Evolutionary conservation across 2,329 filamentous ascomycete genomes (phyloP).

Genomic region (Elsinoe fawcettii): DNA sequence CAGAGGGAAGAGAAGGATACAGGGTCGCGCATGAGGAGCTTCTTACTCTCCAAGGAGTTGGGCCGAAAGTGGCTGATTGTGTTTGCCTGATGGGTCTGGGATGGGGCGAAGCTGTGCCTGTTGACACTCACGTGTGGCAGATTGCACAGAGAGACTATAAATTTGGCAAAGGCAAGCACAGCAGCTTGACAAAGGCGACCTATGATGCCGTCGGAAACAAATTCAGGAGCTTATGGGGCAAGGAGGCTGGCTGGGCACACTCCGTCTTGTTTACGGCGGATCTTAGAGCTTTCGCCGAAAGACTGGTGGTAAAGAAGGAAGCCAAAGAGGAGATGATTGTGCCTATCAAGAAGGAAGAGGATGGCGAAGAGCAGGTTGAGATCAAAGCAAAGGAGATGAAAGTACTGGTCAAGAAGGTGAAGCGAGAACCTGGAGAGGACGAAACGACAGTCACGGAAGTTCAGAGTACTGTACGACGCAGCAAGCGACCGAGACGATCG

Average conservation of each 20-base stretch:
- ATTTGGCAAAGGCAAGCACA: conserved; percentile 74
- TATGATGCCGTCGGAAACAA: conserved; percentile 88
- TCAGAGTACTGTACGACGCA: conserved; percentile 29
- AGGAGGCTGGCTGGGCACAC: conserved; percentile 94
- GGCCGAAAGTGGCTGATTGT: conserved; percentile 94
- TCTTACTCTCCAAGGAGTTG: conserved; percentile 74
- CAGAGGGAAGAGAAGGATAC: conserved; percentile 57
- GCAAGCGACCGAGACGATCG: conserved; percentile 29
- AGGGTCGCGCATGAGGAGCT: conserved; percentile 72
- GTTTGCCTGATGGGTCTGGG: conserved; percentile 93
- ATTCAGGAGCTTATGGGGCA: conserved; percentile 83
- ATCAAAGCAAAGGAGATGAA: conserved; percentile 29
- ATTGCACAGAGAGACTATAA: conserved; percentile 95
- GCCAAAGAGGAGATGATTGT: conserved; percentile 39
- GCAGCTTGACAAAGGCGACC: conserved; percentile 77
- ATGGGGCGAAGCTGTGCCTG: conserved; percentile 90
- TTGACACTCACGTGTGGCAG: conserved; percentile 98
- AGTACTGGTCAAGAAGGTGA: conserved; percentile 33
- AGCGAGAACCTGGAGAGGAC: conserved; percentile 34
- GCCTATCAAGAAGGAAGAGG: conserved; percentile 17
- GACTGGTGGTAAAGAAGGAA: conserved; percentile 43
- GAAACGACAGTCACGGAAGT: conserved; percentile 34
- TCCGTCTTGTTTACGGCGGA: conserved; percentile 95
- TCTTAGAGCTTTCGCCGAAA: conserved; percentile 72
- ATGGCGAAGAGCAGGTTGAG: conserved; percentile 18